Base-by-base conservation (phyloP, 306 rosid species). In the Gastrolobium villosum region DNA sequence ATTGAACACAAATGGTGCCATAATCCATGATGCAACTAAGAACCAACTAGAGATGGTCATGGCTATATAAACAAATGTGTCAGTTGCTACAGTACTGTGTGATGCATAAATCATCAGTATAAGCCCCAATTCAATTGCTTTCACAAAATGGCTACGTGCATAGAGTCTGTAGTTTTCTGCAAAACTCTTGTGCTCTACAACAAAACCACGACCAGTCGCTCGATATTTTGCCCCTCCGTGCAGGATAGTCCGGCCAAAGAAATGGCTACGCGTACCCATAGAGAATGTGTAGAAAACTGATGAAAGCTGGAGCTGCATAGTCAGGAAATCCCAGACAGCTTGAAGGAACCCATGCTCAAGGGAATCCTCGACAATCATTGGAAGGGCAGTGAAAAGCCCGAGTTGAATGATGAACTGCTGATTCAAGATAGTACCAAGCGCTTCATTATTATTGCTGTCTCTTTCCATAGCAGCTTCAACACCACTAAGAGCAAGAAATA, bases 171-270 rank as follows among this genome's bases (percentile, higher is more conserved):
- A 94, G 75, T 90, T 94, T 70, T 91, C 98, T 11, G 96, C 98
- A 86, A 94, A 94, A 68, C 86, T 86, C 81, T 86, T 90, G 83
- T 94, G 97, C 84, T 89, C 87, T 30, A 94, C 98, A 39, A 94
- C 97, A 81, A 94, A 94, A 65, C 97, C 98, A 55, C 97, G 98
- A 8, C 98, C 98, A 3, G 98, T 94, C 0, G 96, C 96, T 31
- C 98, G 86, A 60, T 94, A 94, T 79, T 90, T 88, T 32, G 98
- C 98, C 61, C 98, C 96, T 7, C 98, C 98, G 28, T 94, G 98
- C 52, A 94, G 96, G 67, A 94, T 82, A 8, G 96, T 92, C 66
- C 91, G 83, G 63, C 98, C 98, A 74, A 90, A 92, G 81, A 72
- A 94, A 69, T 94, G 98, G 63, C 91, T 81, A 32, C 90, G 90